A percentile compares a stretch with the other conserved stretches of the same genome.
phyloP scores from a whole-genome alignment of 116 monocot species.

The Dioscorea cayenensis region DNA sequence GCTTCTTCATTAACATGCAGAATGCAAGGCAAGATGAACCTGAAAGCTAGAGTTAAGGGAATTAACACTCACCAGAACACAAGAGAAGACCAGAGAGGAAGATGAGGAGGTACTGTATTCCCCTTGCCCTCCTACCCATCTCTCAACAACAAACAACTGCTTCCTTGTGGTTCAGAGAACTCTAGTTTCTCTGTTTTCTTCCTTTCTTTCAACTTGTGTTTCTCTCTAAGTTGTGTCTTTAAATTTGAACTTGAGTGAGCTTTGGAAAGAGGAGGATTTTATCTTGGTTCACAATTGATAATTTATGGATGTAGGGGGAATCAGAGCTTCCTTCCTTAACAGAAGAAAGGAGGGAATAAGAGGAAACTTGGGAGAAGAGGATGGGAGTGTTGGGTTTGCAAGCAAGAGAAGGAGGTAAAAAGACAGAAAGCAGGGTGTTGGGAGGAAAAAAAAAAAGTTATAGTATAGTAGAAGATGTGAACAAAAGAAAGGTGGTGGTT shows the following conservation, averaged over 20 bases:
- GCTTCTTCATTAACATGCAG: neutral
- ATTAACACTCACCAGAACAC: constrained; percentile 13
- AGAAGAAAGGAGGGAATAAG: constrained; percentile 14
- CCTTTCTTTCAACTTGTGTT: neutral
- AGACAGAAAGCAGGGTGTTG: neutral
- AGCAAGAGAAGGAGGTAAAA: constrained; percentile 9
- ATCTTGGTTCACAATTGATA: neutral
- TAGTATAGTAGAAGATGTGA: neutral
- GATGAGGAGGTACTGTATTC: constrained; percentile 6
- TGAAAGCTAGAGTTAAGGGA: neutral
- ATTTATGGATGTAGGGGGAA: constrained; percentile 10
- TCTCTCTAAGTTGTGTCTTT: neutral
- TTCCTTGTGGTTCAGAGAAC: neutral
- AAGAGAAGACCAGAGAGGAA: constrained; percentile 22
- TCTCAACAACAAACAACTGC: neutral
- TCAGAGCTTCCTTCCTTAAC: constrained; percentile 18
- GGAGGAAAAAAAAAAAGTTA: neutral
- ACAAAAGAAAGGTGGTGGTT: constrained; percentile 3
- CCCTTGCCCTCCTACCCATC: constrained; percentile 7
- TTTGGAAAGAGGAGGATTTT: constrained; percentile 9
- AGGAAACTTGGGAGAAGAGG: constrained; percentile 28
- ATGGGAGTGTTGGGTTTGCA: constrained; percentile 15
- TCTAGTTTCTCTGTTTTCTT: neutral
- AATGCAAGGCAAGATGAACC: neutral
- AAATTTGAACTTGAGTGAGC: neutral